Conservation (phyloP, 176 grass and related monocot species). For the Microstegium vimineum region DNA sequence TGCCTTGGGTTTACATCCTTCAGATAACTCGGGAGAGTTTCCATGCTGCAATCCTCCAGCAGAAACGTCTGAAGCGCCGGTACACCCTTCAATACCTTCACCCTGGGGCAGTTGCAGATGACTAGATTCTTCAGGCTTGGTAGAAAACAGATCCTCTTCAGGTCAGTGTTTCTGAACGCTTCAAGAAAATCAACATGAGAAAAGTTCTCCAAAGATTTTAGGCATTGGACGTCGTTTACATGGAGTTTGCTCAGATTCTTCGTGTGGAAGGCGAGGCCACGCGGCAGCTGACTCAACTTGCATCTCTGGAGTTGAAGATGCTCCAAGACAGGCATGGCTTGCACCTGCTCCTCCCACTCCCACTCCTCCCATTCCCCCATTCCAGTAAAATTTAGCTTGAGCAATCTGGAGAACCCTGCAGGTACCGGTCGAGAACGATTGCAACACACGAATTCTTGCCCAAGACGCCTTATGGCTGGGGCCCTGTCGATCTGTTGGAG, state of each 20-base stretch:
- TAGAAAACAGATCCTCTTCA: background rate
- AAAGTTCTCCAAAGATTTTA: no score
- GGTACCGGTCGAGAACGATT: background rate
- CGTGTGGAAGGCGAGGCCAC: background rate
- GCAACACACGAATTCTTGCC: background rate
- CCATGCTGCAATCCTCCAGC: background rate
- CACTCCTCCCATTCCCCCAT: background rate
- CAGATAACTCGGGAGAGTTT: background rate
- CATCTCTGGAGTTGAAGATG: background rate
- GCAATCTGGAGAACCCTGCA: background rate
- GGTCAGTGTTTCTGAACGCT: background rate
- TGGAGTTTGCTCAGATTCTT: background rate
- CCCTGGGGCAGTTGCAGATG: fast-evolving
- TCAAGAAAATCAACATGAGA: no score
- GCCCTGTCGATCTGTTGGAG: background rate
- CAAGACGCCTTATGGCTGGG: background rate
- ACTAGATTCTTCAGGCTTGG: background rate
- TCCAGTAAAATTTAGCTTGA: fast-evolving
- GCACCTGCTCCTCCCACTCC: background rate
- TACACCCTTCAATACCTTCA: background rate
- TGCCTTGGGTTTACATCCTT: background rate
- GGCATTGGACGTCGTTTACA: background rate
- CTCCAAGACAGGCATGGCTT: background rate
- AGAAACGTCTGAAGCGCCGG: background rate
- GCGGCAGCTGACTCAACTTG: background rate